Evolutionary conservation across 2,329 filamentous ascomycete species (phyloP).

Genomic region (Clarireedia hainanense): DNA sequence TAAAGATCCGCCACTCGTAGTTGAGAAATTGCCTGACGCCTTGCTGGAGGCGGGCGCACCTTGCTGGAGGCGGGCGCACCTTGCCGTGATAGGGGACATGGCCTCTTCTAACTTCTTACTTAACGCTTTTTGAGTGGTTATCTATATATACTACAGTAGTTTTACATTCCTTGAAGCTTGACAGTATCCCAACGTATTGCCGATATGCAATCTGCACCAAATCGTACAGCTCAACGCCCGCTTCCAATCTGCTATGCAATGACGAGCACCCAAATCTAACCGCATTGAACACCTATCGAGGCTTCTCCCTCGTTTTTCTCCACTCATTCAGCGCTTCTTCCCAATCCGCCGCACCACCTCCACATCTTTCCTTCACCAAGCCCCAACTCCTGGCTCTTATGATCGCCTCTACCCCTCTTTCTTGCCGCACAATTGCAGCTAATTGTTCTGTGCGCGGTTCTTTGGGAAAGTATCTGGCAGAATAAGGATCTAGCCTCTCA

Average conservation of each 20-base stretch:
- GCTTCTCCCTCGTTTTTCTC: constrained; percentile 34
- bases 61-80: no score
- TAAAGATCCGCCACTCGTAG: no score
- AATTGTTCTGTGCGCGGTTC: constrained; percentile 77
- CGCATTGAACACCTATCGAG: not conserved
- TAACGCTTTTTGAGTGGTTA: not conserved
- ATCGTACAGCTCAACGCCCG: constrained; percentile 1
- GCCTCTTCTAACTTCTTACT: not conserved
- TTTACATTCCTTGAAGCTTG: no score
- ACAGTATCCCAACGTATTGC: not conserved
- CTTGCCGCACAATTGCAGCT: constrained; percentile 64
- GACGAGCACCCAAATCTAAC: not conserved
- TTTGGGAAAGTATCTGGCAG: constrained; percentile 67
- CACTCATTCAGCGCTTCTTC: constrained; percentile 59
- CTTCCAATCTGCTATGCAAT: not conserved
- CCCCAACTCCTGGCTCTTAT: constrained; percentile 77
- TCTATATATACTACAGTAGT: not conserved
- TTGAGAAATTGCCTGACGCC: no score
- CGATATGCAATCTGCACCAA: not conserved
- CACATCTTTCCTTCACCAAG: constrained; percentile 68
- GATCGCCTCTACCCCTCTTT: constrained; percentile 69
- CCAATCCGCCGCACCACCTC: constrained; percentile 48
- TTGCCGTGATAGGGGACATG: not conserved
- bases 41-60: no score
- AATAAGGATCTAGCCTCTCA: constrained; percentile 89